A percentile compares a stretch with the other conserved stretches of the same genome.
These are phyloP conservation scores for Aquilaria yunnanensis DNA, from an alignment of 345 rosid genomes.

Conservation along the genomic window DNA sequence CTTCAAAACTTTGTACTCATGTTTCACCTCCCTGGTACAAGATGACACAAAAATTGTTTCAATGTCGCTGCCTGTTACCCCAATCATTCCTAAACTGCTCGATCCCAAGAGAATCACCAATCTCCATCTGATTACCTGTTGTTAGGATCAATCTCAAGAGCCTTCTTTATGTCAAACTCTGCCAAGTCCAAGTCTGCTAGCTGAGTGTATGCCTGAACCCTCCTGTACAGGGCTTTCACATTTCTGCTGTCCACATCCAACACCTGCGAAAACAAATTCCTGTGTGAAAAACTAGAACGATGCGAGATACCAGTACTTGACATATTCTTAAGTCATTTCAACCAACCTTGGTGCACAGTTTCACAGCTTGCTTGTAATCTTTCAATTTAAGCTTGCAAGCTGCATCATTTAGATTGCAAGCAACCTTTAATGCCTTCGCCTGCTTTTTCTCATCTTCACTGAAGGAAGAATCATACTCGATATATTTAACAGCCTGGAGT, in stretches of 20 bases:
- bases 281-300: background rate
- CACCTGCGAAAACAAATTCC: slow-evolving; percentile 31
- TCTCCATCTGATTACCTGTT: slow-evolving; percentile 38
- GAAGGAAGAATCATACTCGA: slow-evolving; percentile 75
- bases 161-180: slow-evolving; percentile 69
- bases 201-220: slow-evolving; percentile 74
- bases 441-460: slow-evolving; percentile 79
- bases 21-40: slow-evolving; percentile 68
- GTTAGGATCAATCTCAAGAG: slow-evolving; percentile 78
- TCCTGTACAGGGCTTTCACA: slow-evolving; percentile 74
- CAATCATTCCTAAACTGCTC: background rate
- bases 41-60: background rate
- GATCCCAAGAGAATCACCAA: background rate
- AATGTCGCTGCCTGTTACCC: too few species aligned
- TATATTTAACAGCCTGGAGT: slow-evolving; percentile 66
- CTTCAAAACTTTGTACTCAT: slow-evolving; percentile 67
- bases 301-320: background rate
- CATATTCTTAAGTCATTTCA: background rate
- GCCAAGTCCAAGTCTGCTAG: slow-evolving; percentile 75
- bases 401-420: slow-evolving; percentile 82
- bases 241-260: slow-evolving; percentile 56
- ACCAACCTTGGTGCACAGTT: slow-evolving; percentile 64
- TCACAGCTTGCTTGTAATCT: slow-evolving; percentile 76
- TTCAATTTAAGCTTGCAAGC: slow-evolving; percentile 85
- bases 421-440: slow-evolving; percentile 68